phyloP scores from a whole-genome alignment of 2,329 filamentous ascomycete species.

The Mycocentrospora acerina region DNA sequence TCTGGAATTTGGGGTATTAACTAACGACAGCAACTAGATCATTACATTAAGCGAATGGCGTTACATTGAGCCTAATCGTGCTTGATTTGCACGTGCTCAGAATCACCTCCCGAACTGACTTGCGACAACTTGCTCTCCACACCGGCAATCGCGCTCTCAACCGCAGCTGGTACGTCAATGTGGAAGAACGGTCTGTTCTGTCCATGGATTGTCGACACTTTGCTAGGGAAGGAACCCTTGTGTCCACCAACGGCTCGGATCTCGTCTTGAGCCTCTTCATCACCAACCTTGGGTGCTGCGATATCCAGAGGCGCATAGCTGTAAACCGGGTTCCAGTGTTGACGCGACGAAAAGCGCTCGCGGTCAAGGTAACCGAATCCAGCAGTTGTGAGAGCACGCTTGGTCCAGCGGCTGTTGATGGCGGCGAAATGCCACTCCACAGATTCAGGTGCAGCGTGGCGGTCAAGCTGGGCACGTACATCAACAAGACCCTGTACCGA shows the following conservation, averaged over 20 bases:
- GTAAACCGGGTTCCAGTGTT: slow-evolving; percentile 88
- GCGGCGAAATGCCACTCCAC: slow-evolving; percentile 97
- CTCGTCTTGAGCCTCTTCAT: slow-evolving; percentile 35
- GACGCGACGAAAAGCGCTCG: slow-evolving; percentile 51
- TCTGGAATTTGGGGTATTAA: too few species aligned
- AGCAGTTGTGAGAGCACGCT: slow-evolving; percentile 80
- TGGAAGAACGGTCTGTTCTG: slow-evolving; percentile 91
- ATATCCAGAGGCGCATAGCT: slow-evolving; percentile 82
- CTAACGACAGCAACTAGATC: too few species aligned
- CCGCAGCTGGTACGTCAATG: slow-evolving; percentile 82
- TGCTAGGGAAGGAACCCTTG: slow-evolving; percentile 29
- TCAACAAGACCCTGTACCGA: slow-evolving; percentile 92
- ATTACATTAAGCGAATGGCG: neutral
- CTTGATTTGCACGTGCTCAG: slow-evolving; percentile 14
- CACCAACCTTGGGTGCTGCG: slow-evolving; percentile 64
- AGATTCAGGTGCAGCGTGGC: slow-evolving; percentile 73
- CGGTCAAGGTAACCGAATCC: slow-evolving; percentile 76
- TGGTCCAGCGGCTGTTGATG: slow-evolving; percentile 92
- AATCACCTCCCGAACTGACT: slow-evolving; percentile 16
- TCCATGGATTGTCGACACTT: slow-evolving; percentile 73
- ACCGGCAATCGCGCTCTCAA: slow-evolving; percentile 85
- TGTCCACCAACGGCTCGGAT: slow-evolving; percentile 14
- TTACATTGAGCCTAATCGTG: slow-evolving; percentile 6
- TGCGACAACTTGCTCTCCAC: slow-evolving; percentile 52
- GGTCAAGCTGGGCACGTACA: slow-evolving; percentile 88